Percentiles rank a stretch among this genome's conserved stretches.
phyloP scores from a whole-genome alignment of 2,329 filamentous ascomycete species.

The Dothistroma septosporum region DNA sequence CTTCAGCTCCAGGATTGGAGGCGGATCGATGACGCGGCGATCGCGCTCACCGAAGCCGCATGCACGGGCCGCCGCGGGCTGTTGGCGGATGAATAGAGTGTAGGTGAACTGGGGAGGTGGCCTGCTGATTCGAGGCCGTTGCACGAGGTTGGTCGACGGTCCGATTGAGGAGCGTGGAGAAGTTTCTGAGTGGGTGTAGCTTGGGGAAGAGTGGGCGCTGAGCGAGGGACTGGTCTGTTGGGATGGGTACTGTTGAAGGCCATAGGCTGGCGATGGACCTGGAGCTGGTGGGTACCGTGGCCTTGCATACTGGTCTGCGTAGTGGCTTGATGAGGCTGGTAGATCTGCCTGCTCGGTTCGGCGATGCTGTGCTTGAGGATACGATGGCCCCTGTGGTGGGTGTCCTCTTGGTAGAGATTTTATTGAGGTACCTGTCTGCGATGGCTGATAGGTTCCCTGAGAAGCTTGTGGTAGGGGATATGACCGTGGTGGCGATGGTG shows the following conservation, averaged over 20 bases:
- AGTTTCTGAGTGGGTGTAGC: constrained; percentile 25
- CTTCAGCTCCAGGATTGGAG: constrained; percentile 71
- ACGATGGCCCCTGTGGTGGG: constrained; percentile 29
- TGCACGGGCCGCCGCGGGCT: constrained; percentile 71
- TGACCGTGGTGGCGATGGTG: constrained; percentile 32
- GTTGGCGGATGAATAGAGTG: constrained; percentile 64
- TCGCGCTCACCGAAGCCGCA: constrained; percentile 82
- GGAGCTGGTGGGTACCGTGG: constrained; percentile 12
- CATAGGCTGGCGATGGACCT: constrained; percentile 8
- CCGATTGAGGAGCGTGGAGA: constrained; percentile 25
- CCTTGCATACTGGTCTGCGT: constrained; percentile 8
- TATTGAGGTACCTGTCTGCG: constrained; percentile 9
- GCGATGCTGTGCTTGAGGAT: constrained; percentile 14
- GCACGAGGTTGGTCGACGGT: constrained; percentile 7
- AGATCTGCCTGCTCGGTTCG: constrained; percentile 11
- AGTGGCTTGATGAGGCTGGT: constrained; percentile 5
- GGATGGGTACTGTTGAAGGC: constrained; percentile 1
- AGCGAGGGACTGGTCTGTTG: constrained; percentile 17
- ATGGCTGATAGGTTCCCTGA: constrained; percentile 27
- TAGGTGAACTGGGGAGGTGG: constrained; percentile 36
- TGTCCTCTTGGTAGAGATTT: constrained; percentile 10
- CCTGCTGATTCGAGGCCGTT: constrained; percentile 11
- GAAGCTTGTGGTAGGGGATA: constrained; percentile 8
- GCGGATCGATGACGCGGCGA: constrained; percentile 75
- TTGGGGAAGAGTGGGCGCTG: constrained; percentile 23